Evolutionary conservation across 257 asterid genomes (phyloP).

Genomic region (Agastache rugosa): DNA sequence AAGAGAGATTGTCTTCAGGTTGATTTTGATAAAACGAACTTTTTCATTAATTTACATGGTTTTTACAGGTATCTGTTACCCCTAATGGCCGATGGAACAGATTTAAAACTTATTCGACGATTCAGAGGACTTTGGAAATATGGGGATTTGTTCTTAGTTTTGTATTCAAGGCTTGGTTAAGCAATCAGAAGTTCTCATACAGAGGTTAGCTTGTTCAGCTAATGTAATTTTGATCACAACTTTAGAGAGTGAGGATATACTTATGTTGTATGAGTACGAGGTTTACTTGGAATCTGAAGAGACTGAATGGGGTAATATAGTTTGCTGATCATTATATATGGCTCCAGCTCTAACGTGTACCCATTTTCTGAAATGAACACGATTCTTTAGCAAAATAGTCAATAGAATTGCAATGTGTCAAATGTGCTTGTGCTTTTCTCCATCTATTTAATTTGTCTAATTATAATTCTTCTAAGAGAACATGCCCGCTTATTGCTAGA

Average conservation of each 20-base stretch:
- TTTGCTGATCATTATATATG: neutral
- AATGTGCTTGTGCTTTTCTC: neutral
- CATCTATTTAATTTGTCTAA: neutral
- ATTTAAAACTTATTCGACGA: slow-evolving; percentile 92
- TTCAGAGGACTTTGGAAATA: slow-evolving; percentile 95
- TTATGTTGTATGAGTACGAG: neutral
- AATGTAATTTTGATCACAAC: neutral
- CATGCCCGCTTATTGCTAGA: neutral
- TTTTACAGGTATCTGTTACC: slow-evolving; percentile 80
- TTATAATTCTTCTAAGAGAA: neutral
- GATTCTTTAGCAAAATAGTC: neutral
- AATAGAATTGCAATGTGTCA: neutral
- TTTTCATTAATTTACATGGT: neutral
- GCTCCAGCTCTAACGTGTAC: neutral
- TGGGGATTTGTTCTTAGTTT: slow-evolving; percentile 94
- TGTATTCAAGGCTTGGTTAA: slow-evolving; percentile 82
- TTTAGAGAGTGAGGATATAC: neutral
- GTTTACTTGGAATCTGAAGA: slow-evolving; percentile 7
- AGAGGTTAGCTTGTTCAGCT: slow-evolving; percentile 60
- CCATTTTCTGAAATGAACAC: neutral
- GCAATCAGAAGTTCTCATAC: slow-evolving; percentile 84
- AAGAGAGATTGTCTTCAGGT: too few relatives aligned
- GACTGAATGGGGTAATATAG: neutral
- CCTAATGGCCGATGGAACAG: slow-evolving; percentile 99
- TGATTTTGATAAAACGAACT: too few relatives aligned